Percentiles rank a stretch among this genome's conserved stretches.
phyloP scores from a whole-genome alignment of 495 filamentous ascomycete species.

The Elaphomyces granulatus region DNA sequence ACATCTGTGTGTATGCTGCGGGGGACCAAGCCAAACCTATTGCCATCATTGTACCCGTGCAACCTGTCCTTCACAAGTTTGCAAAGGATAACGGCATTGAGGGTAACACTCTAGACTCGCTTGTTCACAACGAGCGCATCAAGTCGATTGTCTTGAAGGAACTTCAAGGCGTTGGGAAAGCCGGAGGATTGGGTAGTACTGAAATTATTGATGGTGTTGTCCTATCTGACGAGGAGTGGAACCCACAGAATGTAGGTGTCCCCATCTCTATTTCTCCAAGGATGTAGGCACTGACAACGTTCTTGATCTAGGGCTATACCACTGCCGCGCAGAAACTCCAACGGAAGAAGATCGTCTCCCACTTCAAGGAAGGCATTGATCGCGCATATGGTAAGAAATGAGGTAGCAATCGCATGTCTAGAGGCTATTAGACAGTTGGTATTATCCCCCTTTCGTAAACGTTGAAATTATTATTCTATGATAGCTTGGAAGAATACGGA shows the following conservation, averaged over 20 bases:
- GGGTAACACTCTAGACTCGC: constrained; percentile 56
- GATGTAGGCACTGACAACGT: not conserved
- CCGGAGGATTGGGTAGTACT: constrained; percentile 65
- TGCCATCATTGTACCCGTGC: constrained; percentile 86
- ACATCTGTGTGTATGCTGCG: constrained; percentile 91
- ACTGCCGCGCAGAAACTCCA: constrained; percentile 44
- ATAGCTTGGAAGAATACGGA: constrained; percentile 1
- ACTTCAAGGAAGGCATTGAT: constrained; percentile 33
- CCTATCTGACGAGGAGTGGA: constrained; percentile 94
- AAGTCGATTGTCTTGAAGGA: constrained; percentile 67
- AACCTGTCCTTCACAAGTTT: constrained; percentile 71
- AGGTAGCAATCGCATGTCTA: constrained; percentile 1
- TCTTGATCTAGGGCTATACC: constrained; percentile 28
- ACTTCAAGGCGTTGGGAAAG: constrained; percentile 58
- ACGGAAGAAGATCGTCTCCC: constrained; percentile 37
- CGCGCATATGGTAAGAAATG: constrained; percentile 36
- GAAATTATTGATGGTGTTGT: constrained; percentile 92
- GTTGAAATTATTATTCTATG: constrained; percentile 1
- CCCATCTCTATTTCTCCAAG: not conserved
- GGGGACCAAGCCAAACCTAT: constrained; percentile 68
- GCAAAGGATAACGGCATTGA: constrained; percentile 56
- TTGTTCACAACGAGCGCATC: constrained; percentile 74
- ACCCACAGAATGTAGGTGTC: constrained; percentile 75
- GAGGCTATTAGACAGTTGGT: not conserved
- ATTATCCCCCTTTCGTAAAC: not conserved